phyloP scores from a whole-genome alignment of 2,329 filamentous ascomycete species.

The Alternaria ventricosa region DNA sequence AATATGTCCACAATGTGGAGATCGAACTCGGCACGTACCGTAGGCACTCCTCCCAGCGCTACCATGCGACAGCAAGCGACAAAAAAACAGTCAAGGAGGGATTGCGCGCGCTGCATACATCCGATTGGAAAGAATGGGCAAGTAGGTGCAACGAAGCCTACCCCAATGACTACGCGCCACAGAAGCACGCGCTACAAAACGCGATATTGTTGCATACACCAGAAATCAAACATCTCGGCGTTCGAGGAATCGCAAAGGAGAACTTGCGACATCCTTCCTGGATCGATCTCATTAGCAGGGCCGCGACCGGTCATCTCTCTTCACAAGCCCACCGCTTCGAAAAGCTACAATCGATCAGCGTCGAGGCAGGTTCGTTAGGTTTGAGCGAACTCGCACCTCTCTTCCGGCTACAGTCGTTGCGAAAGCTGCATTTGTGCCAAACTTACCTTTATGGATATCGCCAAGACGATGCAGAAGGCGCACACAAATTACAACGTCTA shows the following conservation, averaged over 20 bases:
- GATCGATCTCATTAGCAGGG: slow-evolving; percentile 27
- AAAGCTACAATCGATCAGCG: slow-evolving; percentile 20
- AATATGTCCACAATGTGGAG: slow-evolving; percentile 21
- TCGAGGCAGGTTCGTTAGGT: slow-evolving; percentile 14
- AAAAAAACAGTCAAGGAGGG: slow-evolving; percentile 37
- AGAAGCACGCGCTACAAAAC: slow-evolving; percentile 21
- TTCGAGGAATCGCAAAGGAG: neutral
- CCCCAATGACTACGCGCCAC: slow-evolving; percentile 9
- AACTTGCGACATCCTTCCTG: slow-evolving; percentile 21
- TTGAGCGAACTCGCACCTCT: slow-evolving; percentile 28
- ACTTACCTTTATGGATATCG: slow-evolving; percentile 10
- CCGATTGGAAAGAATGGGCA: slow-evolving; percentile 37
- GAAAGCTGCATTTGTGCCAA: slow-evolving; percentile 19
- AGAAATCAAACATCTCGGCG: slow-evolving; percentile 20
- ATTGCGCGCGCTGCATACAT: slow-evolving; percentile 23
- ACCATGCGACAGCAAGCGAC: slow-evolving; percentile 29
- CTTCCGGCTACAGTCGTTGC: slow-evolving; percentile 30
- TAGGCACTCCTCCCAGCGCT: slow-evolving; percentile 2
- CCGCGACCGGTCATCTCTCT: slow-evolving; percentile 14
- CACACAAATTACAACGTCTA: slow-evolving; percentile 15
- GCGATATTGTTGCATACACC: slow-evolving; percentile 34
- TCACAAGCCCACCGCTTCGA: slow-evolving; percentile 27
- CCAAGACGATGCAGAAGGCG: neutral
- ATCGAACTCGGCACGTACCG: slow-evolving; percentile 20
- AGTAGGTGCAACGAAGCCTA: slow-evolving; percentile 24